Evolutionary conservation across 257 asterid species (phyloP).

Genomic region (Fraxinus cuspidata): DNA sequence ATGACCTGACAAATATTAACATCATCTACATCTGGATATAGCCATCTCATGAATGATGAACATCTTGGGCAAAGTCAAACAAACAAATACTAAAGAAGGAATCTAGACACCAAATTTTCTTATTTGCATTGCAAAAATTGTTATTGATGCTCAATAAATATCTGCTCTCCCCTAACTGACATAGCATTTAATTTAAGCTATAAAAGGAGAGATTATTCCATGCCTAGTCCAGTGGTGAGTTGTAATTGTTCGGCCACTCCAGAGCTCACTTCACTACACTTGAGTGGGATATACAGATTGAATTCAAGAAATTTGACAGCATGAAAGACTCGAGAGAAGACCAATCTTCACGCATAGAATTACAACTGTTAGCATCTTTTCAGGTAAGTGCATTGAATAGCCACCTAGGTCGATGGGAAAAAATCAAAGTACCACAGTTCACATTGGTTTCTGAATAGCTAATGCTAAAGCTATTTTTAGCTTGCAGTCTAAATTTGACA

Average conservation of each 20-base stretch:
- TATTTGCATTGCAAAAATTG: not conserved
- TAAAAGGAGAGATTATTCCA: not conserved
- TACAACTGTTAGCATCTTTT: not conserved
- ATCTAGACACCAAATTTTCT: not conserved
- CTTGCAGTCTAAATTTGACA: not conserved
- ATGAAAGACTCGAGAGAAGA: not conserved
- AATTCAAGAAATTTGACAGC: not conserved
- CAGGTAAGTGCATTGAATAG: not conserved
- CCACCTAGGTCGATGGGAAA: not conserved
- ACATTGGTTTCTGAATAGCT: not conserved
- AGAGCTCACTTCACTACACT: not conserved
- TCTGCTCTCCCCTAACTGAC: not conserved
- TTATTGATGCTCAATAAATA: not conserved
- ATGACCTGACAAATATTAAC: constrained; percentile 60
- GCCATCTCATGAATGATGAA: not conserved
- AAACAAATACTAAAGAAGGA: not conserved
- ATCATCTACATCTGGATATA: not conserved
- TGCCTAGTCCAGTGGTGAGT: not conserved
- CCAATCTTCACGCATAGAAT: not conserved
- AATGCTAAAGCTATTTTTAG: not conserved
- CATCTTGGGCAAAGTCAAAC: not conserved
- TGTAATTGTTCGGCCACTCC: not conserved
- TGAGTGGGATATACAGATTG: not conserved
- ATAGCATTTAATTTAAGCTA: not conserved
- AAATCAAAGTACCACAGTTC: not conserved